A percentile compares a stretch with the other conserved stretches of the same genome.
Evolutionary conservation across 257 asterid species (phyloP).

Genomic region (Solanum arcanum): DNA sequence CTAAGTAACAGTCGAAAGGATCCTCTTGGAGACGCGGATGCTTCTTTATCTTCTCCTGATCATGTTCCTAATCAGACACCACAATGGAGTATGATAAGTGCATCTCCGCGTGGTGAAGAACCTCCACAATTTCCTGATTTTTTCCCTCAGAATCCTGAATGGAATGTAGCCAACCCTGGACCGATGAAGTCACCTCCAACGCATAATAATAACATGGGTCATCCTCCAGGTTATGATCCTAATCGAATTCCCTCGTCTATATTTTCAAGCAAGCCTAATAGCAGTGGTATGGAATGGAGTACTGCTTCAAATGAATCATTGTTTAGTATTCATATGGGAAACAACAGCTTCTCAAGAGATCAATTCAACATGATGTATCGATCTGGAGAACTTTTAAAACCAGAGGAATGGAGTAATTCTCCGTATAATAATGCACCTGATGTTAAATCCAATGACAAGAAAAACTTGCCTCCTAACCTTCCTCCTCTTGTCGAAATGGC

Average conservation of each 20-base stretch:
- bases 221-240: slow-evolving; percentile 50
- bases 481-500: slow-evolving; percentile 49
- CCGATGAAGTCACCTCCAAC: slow-evolving; percentile 35
- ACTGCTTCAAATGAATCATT: slow-evolving; percentile 70
- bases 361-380: slow-evolving; percentile 18
- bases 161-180: slow-evolving; percentile 4
- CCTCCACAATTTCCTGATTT: background rate
- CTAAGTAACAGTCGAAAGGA: background rate
- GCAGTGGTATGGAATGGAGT: slow-evolving; percentile 56
- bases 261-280: slow-evolving; percentile 35
- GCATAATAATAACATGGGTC: slow-evolving; percentile 32
- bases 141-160: slow-evolving; percentile 5
- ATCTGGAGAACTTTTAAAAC: slow-evolving; percentile 36
- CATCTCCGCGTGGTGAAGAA: slow-evolving; percentile 28
- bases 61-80: slow-evolving; percentile 5
- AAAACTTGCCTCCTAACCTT: slow-evolving; percentile 22
- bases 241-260: slow-evolving; percentile 65
- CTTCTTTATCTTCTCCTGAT: slow-evolving; percentile 1
- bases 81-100: slow-evolving; percentile 30
- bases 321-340: slow-evolving; percentile 82
- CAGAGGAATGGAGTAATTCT: slow-evolving; percentile 28
- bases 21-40: slow-evolving; percentile 4
- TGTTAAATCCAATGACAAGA: slow-evolving; percentile 18
- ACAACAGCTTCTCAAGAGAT: slow-evolving; percentile 55
- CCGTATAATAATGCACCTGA: slow-evolving; percentile 9